Evolutionary conservation across 305 asterid genomes (phyloP), one percentile per base, ranked within the genome.

Genomic region (Plantago coronopus): DNA sequence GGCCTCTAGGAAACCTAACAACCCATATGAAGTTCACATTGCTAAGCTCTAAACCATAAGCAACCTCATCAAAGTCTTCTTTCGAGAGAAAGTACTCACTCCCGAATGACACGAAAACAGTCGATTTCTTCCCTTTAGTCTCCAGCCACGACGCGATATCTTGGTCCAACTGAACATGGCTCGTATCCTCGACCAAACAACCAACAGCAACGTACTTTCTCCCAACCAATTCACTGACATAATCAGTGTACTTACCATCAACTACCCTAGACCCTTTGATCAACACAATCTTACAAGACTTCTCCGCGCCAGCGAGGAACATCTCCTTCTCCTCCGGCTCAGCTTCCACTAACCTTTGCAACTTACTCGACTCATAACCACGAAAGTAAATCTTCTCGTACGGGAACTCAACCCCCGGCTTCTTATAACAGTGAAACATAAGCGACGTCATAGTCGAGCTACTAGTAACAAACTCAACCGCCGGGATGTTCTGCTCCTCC

Each of bases 11-110:
- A 58, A 73, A 79, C 72, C 79, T 73, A 4, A 79, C 51, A 1
- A 75, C 84, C 88, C 88, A 78, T 45, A 82, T 74, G 70, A 82
- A 82, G 22, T 75, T 73, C 8, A 77, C 70, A 0, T 63, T 60
- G 69, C 81, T 63, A 15, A 76, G 63, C 29, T 79, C 85, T 40
- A 82, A 48, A 0, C 85, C 88, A 29, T 57, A 57, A 5, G 85
- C 85, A 43, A 82, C 50, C 15, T 76, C 83, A 9, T 37, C 2
- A 56, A 76, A 65, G 8, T 79, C 81, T 19, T 72, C 76, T 5
- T 61, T 31, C 1, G 54, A 43, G 2, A 79, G 63, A 37, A 76
- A 79, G 62, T 76, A 82, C 46, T 82, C 88, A 48, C 82, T 82
- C 57, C 89, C 83, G 64, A 82, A 79, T 0, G 83, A 82, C 29